Conservation (phyloP, 2,329 filamentous ascomycete species). For the Xylaria sp. region DNA sequence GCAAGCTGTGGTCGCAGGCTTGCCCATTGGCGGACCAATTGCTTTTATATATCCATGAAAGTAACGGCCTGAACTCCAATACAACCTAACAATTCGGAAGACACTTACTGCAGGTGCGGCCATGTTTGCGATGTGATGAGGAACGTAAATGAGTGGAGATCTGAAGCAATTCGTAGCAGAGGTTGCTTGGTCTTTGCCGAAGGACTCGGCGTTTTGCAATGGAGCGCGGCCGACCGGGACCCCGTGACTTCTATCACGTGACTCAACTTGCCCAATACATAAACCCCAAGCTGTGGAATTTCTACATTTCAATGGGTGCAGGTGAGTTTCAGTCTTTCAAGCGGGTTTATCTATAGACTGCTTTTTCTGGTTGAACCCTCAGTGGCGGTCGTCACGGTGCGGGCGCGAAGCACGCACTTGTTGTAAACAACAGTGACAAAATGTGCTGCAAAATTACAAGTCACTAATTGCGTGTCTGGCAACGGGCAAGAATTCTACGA, state of each 20-base stretch:
- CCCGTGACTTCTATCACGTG: constrained; percentile 37
- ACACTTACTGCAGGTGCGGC: constrained; percentile 71
- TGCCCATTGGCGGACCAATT: constrained; percentile 41
- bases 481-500: constrained; percentile 19
- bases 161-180: constrained; percentile 54
- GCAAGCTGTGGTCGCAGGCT: constrained; percentile 5
- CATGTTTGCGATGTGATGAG: constrained; percentile 64
- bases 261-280: neutral
- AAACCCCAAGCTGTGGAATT: neutral
- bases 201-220: constrained; percentile 39
- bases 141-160: constrained; percentile 54
- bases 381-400: neutral
- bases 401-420: neutral
- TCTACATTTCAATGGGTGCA: no score
- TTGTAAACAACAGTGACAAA: neutral
- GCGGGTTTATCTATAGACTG: neutral
- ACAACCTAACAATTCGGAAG: constrained; percentile 22
- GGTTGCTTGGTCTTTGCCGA: constrained; percentile 54
- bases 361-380: neutral
- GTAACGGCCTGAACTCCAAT: constrained; percentile 17
- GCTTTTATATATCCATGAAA: neutral
- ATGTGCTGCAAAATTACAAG: neutral
- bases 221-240: constrained; percentile 3
- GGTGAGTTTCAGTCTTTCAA: neutral
- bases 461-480: neutral